A percentile compares a stretch with the other conserved stretches of the same genome.
phyloP scores from a whole-genome alignment of 306 rosid genomes.

The Pueraria montana region DNA sequence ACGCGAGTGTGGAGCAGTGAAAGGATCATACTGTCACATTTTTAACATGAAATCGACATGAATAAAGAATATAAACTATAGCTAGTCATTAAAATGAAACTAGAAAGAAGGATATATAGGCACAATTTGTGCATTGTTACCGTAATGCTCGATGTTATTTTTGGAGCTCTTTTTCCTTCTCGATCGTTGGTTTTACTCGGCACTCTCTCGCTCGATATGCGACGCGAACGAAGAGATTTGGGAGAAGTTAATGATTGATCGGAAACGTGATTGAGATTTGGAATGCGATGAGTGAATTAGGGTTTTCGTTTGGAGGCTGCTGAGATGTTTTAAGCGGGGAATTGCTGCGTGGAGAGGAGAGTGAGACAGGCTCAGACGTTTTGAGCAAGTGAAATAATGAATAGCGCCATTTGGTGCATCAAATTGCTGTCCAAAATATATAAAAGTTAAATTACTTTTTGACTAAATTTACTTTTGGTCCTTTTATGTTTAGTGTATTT shows the following conservation, averaged over 20 bases:
- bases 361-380: too few relatives aligned
- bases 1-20: background rate
- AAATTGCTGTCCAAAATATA: too few relatives aligned
- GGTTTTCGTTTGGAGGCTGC: background rate
- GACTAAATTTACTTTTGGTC: too few relatives aligned
- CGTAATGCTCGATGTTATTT: background rate
- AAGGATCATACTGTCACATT: background rate
- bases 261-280: background rate
- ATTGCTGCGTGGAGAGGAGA: too few relatives aligned
- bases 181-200: background rate
- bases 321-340: too few relatives aligned
- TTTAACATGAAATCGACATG: too few relatives aligned
- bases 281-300: background rate
- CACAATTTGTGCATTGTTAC: background rate
- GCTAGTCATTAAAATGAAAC: background rate
- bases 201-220: background rate
- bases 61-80: background rate
- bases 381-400: too few relatives aligned
- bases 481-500: too few relatives aligned
- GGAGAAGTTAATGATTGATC: background rate
- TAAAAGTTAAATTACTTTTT: too few relatives aligned
- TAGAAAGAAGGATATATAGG: background rate
- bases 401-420: too few relatives aligned
- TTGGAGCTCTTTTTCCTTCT: background rate
- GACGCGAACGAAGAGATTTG: background rate